Conservation (phyloP, 2,329 filamentous ascomycete species). For the Karstenula rhodostoma region DNA sequence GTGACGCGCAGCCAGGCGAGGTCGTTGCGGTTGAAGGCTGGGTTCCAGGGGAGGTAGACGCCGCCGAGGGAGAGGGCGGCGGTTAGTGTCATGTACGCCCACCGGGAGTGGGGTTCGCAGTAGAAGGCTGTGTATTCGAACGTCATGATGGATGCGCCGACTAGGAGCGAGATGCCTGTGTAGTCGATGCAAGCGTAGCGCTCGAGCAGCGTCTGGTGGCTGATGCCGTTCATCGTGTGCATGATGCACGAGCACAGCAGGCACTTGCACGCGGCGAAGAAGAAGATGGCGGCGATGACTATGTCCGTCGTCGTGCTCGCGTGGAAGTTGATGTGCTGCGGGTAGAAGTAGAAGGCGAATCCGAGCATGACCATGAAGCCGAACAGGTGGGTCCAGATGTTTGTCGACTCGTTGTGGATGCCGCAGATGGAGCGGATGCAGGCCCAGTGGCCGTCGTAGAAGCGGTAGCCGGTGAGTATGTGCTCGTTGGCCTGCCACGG, state of each 20-base stretch:
- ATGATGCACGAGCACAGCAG: conserved; percentile 94
- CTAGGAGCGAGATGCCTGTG: conserved; percentile 93
- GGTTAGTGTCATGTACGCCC: conserved; percentile 84
- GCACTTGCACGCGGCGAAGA: conserved; percentile 94
- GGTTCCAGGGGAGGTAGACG: conserved; percentile 94
- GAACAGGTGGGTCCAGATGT: conserved; percentile 96
- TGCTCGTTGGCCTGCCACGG: conserved; percentile 97
- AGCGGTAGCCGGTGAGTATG: conserved; percentile 90
- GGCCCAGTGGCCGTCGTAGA: conserved; percentile 88
- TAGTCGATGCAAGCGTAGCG: conserved; percentile 98
- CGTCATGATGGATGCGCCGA: conserved; percentile 96
- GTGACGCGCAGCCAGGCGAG: conserved; percentile 92
- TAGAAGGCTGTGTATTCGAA: conserved; percentile 99
- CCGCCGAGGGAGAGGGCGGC: conserved; percentile 83
- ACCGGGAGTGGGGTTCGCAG: conserved; percentile 88
- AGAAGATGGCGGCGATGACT: conserved; percentile 91
- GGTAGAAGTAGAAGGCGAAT: conserved; percentile 96
- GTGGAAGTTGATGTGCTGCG: conserved; percentile 83
- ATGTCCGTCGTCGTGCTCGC: conserved; percentile 88
- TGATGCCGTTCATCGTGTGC: conserved; percentile 99
- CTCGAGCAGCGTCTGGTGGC: conserved; percentile 87
- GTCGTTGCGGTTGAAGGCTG: conserved; percentile 88
- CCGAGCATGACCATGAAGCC: conserved; percentile 88
- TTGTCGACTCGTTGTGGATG: conserved; percentile 91
- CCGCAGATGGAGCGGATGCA: conserved; percentile 85